Evolutionary conservation across 2,329 filamentous ascomycete species (phyloP).

Genomic region (Aspergillus awamori): DNA sequence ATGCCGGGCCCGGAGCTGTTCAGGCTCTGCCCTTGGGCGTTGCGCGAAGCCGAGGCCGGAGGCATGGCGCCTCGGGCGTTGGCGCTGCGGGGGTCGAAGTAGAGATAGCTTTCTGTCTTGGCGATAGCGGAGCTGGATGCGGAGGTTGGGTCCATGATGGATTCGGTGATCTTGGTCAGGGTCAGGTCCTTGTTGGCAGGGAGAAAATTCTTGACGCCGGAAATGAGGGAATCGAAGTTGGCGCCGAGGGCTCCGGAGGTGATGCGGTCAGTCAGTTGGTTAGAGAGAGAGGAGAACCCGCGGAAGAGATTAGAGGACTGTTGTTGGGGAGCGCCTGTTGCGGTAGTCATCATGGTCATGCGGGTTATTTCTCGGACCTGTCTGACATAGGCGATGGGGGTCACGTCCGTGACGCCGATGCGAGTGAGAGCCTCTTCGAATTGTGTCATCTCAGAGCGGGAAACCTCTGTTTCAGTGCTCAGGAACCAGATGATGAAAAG

Average conservation of each 20-base stretch:
- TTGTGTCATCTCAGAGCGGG: constrained; percentile 76
- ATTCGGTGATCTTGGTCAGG: constrained; percentile 96
- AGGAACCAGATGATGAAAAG: constrained; percentile 97
- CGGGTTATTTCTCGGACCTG: constrained; percentile 92
- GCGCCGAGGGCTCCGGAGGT: constrained; percentile 84
- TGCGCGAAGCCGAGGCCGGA: constrained; percentile 64
- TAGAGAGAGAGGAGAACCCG: constrained; percentile 88
- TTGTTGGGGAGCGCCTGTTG: constrained; percentile 60
- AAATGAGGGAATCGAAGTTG: constrained; percentile 93
- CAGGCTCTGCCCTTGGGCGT: constrained; percentile 48
- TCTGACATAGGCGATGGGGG: constrained; percentile 80
- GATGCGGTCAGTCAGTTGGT: constrained; percentile 87
- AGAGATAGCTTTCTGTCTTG: constrained; percentile 95
- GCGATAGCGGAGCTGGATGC: constrained; percentile 90
- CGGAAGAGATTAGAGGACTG: constrained; percentile 75
- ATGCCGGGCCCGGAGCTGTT: constrained; percentile 63
- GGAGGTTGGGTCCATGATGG: constrained; percentile 91
- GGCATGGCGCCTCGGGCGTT: constrained; percentile 92
- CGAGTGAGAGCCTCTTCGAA: constrained; percentile 82
- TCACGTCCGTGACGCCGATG: constrained; percentile 71
- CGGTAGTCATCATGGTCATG: constrained; percentile 96
- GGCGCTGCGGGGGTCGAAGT: constrained; percentile 92
- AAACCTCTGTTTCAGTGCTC: constrained; percentile 87
- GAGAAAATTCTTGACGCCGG: constrained; percentile 97
- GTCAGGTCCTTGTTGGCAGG: constrained; percentile 94